Percentiles rank a stretch among this genome's conserved stretches.
Conservation (phyloP, 2,329 filamentous ascomycete species). For the Knufia petricola region DNA sequence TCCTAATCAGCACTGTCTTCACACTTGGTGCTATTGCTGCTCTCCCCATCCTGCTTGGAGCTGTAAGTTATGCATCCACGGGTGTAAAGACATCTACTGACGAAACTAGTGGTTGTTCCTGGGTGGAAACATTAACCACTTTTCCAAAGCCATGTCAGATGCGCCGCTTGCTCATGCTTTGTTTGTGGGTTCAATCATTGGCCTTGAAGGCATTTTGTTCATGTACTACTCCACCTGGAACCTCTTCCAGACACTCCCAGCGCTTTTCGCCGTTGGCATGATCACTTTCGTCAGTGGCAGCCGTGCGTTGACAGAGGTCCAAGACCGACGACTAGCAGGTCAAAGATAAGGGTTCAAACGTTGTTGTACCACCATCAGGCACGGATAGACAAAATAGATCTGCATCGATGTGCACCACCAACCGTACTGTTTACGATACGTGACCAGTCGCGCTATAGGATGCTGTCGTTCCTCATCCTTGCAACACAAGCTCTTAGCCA, state of each 20-base stretch:
- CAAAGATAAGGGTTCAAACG: constrained; percentile 36
- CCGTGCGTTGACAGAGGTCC: constrained; percentile 85
- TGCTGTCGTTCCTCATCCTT: too few species aligned
- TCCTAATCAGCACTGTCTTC: constrained; percentile 70
- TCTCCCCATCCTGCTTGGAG: constrained; percentile 61
- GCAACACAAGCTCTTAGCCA: too few species aligned
- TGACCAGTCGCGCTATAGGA: too few species aligned
- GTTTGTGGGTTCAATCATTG: constrained; percentile 79
- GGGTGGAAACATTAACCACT: constrained; percentile 73
- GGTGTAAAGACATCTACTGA: background rate
- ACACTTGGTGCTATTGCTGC: constrained; percentile 61
- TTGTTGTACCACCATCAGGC: background rate
- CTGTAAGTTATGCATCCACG: constrained; percentile 43
- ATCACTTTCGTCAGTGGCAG: constrained; percentile 79
- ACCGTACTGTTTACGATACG: too few species aligned
- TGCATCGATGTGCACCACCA: too few species aligned
- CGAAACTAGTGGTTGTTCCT: constrained; percentile 61
- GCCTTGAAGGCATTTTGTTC: constrained; percentile 87
- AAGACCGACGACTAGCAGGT: constrained; percentile 72
- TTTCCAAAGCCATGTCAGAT: constrained; percentile 61
- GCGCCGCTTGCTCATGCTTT: constrained; percentile 72
- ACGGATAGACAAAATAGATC: constrained; percentile 5
- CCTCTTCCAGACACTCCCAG: constrained; percentile 78
- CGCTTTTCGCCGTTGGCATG: constrained; percentile 55
- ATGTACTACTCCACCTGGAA: constrained; percentile 90